Evolutionary conservation across 2,329 filamentous ascomycete species (phyloP), one percentile per base, ranked within the genome.

Genomic region (Xylaria sp.): DNA sequence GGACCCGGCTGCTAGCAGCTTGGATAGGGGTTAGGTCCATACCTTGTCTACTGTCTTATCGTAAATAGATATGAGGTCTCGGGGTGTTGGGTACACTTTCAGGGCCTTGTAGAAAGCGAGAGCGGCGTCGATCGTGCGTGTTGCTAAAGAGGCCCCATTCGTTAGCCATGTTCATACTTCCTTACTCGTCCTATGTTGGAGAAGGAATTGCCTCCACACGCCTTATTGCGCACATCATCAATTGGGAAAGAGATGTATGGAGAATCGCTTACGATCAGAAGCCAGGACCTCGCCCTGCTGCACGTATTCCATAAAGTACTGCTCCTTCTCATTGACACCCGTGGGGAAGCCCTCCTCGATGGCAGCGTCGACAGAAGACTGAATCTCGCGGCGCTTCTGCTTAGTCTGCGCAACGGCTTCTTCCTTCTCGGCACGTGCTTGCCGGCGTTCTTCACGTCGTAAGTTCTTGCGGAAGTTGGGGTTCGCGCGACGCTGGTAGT

Each of bases 1-100:
- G 23, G 2, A 25, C 20, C 10, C 41, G 54, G 32, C 52, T 20
- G 9, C 8, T 34, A 25, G 13, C 20, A 12, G 18, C 23, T 58
- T 15, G 13, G 20, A n/a, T 12, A 32, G 28, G 25, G 15, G 60
- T 32, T 3, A 12, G 10, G 28, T 65, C 7, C 80, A 69, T 82
- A 94, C 94, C 92, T 98, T 98, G 76, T 95, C 92, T 55, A 98
- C 94, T 39, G 96, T 98, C 89, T 97, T 97, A 83, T 99, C 96
- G 83, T 99, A 99, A 82, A 99, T 97, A 78, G 89, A 89, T 81
- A 99, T 98, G 77, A 99, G 86, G 79, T 98, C 96, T 76, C 91
- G 89, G 13, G 95, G 96, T 77, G 93, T 92, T 62, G 96, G 96
- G 84, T 99, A 99, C 76, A 98, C 96, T 88, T 99, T 99, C 75